phyloP scores from a whole-genome alignment of 2,329 filamentous ascomycete species.

The Sarocladiaceae sp. region DNA sequence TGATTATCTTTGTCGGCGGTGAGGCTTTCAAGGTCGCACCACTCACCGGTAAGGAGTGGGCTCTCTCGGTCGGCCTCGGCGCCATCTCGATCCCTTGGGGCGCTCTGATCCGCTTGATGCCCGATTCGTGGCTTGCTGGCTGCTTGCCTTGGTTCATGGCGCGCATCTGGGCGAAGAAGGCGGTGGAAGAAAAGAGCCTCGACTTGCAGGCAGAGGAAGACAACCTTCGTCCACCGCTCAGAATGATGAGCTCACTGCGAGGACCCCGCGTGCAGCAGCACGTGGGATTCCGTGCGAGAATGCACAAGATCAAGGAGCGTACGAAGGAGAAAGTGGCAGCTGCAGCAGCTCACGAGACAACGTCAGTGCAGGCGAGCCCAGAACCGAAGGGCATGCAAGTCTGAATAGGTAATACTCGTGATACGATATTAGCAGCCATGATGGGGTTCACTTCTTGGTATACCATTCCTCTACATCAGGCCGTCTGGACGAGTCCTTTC shows the following conservation, averaged over 20 bases:
- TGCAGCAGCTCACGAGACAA: not conserved
- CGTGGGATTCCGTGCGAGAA: conserved; percentile 22
- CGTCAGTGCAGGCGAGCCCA: not conserved
- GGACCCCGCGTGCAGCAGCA: conserved; percentile 23
- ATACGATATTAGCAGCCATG: no score
- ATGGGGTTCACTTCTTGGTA: no score
- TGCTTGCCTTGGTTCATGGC: conserved; percentile 23
- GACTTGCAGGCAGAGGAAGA: conserved; percentile 19
- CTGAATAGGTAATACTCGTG: no score
- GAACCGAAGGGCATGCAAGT: conserved; percentile 7
- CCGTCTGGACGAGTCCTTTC: no score
- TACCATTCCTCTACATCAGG: no score
- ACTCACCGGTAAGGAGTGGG: conserved; percentile 17
- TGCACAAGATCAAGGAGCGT: conserved; percentile 22
- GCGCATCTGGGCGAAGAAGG: conserved; percentile 14
- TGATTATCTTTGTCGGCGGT: conserved; percentile 53
- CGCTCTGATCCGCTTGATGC: conserved; percentile 41
- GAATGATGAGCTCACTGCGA: conserved; percentile 24
- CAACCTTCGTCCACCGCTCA: conserved; percentile 17
- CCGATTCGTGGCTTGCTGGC: conserved; percentile 32
- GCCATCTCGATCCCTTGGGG: conserved; percentile 48
- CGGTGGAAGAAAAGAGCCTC: conserved; percentile 13
- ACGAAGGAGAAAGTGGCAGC: conserved; percentile 14
- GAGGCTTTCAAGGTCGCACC: conserved; percentile 41
- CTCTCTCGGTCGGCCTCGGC: conserved; percentile 42